Base-by-base conservation (phyloP, 1,284 basidiomycete species). In the Ceratobasidium sp. region DNA sequence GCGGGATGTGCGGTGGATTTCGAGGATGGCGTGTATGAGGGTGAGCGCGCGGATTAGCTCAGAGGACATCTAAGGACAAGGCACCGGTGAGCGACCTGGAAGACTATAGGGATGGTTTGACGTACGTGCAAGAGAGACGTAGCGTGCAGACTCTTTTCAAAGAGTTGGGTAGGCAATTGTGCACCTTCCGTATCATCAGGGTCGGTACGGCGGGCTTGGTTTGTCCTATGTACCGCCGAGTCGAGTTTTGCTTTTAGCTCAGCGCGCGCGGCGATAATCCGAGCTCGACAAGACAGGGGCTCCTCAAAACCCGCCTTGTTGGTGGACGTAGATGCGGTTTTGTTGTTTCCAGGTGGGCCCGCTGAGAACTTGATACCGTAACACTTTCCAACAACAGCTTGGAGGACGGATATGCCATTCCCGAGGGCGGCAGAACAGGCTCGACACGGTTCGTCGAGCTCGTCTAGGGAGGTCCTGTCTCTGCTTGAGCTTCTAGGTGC, bases 21-120 rank as follows among this genome's bases (percentile, higher is more conserved):
- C 75, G 1, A 83, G 78, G 49, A 85, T 81, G 1, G 80, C 80
- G 62, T 83, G 78, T 0, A 82, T 81, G 19, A 65, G 58, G 49
- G 71, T 73, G 9, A 73, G 37, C 7, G 71, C 71, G 1, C 71
- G 71, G 19, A 73, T 54, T 0, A 73, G 46, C 29, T 73, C 71
- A 0, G 58, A 62, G 3, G 71, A 62, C 16, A 73, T 73, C 71
- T 73, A 27, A 19, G 16, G 6, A 53, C 13, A 39, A 48, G 24
- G 24, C 19, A 6, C 1, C 3, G 31, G 59, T 22, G 19, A 22
- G 37, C 2, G 37, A 16, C 1, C 27, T 46, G 19, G 27, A 31
- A 37, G 14, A 31, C 27, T 43, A n/a, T 24, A 31, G 41, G 27
- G 19, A 27, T 1, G 39, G 31, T 31, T 66, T 43, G 43, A 61